phyloP scores from a whole-genome alignment of 2,329 filamentous ascomycete species.

The Alternaria postmessia region DNA sequence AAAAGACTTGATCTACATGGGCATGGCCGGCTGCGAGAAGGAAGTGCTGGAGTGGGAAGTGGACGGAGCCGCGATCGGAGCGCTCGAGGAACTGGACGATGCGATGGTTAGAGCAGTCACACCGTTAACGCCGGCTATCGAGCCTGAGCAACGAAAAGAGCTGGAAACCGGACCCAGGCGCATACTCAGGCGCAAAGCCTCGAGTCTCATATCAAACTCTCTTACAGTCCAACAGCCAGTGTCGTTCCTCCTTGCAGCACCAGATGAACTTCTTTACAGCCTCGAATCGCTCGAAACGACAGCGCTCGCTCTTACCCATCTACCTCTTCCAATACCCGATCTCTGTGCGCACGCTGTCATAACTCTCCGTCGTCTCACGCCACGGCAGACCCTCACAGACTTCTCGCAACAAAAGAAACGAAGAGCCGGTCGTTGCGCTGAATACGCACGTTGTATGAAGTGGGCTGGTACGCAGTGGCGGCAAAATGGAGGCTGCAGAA shows the following conservation, averaged over 20 bases:
- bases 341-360: constrained; percentile 45
- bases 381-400: constrained; percentile 34
- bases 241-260: constrained; percentile 32
- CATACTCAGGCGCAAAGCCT: constrained; percentile 32
- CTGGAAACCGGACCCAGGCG: constrained; percentile 17
- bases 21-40: constrained; percentile 35
- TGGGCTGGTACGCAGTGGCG: constrained; percentile 44
- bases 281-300: constrained; percentile 48
- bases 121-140: constrained; percentile 12
- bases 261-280: constrained; percentile 36
- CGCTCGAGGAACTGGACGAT: constrained; percentile 45
- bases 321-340: constrained; percentile 36
- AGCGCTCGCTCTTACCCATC: constrained; percentile 35
- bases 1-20: constrained; percentile 42
- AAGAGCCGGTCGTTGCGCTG: constrained; percentile 32
- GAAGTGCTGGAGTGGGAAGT: constrained; percentile 44
- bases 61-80: constrained; percentile 28
- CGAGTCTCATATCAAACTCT: constrained; percentile 11
- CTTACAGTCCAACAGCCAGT: constrained; percentile 1
- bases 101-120: constrained; percentile 34
- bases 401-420: constrained; percentile 34
- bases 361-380: constrained; percentile 38
- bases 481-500: constrained; percentile 41
- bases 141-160: constrained; percentile 3
- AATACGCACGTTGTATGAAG: constrained; percentile 47